Evolutionary conservation across 164 flowering plant species (phyloP).

Genomic region (Santalum album): DNA sequence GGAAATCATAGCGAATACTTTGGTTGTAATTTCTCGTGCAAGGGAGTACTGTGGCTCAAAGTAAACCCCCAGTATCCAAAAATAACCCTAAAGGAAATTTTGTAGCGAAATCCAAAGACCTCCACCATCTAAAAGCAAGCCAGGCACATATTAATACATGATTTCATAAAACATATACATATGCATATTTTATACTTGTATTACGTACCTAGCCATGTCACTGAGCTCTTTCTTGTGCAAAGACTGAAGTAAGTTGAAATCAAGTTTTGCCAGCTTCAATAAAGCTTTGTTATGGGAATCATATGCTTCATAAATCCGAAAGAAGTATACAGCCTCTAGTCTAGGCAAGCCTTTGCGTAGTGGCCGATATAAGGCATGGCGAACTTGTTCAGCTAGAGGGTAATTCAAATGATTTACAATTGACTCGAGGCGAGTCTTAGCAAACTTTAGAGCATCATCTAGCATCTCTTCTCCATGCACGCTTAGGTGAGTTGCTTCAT

Average conservation of each 20-base stretch:
- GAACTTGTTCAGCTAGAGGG: not conserved
- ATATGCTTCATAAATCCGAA: not conserved
- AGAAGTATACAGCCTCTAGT: not conserved
- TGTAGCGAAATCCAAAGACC: conserved; percentile 14
- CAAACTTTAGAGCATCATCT: not conserved
- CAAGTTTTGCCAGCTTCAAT: not conserved
- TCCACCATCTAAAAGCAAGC: conserved; percentile 30
- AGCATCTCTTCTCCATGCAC: not conserved
- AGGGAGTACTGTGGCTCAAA: conserved; percentile 13
- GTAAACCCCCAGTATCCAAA: conserved; percentile 28
- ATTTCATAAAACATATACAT: too few species aligned
- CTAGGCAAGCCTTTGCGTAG: not conserved
- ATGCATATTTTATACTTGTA: too few species aligned
- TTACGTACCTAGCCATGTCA: not conserved
- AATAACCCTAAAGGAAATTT: conserved; percentile 32
- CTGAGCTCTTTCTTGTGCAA: not conserved
- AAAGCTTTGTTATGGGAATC: not conserved
- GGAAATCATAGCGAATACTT: conserved; percentile 9
- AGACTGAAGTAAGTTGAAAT: not conserved
- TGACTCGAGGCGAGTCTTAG: not conserved
- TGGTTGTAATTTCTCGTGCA: conserved; percentile 10
- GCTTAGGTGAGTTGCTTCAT: not conserved
- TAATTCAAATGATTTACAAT: not conserved
- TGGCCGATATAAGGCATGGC: not conserved
- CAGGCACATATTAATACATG: not conserved